A percentile compares a stretch with the other conserved stretches of the same genome.
Evolutionary conservation across 2,329 filamentous ascomycete species (phyloP).

Genomic region (Nakataea oryzae): DNA sequence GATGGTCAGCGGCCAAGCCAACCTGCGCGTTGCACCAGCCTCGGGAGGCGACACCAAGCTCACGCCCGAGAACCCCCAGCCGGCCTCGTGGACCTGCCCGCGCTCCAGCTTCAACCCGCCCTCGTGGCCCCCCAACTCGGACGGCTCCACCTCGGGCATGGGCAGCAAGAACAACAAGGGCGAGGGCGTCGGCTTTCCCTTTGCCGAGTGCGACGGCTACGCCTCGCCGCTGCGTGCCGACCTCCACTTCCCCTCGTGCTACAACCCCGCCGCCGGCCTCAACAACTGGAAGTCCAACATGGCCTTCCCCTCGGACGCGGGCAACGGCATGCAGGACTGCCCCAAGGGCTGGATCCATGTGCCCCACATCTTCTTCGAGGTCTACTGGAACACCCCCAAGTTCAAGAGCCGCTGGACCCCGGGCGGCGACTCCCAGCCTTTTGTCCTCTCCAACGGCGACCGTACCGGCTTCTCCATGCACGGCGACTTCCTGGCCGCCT

Average conservation of each 20-base stretch:
- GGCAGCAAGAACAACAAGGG: slow-evolving; percentile 33
- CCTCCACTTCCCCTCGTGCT: slow-evolving; percentile 65
- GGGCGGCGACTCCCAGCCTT: slow-evolving; percentile 46
- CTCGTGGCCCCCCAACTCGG: slow-evolving; percentile 41
- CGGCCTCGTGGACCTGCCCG: slow-evolving; percentile 51
- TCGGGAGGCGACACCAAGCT: slow-evolving; percentile 23
- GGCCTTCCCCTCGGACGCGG: slow-evolving; percentile 43
- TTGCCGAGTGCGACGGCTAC: slow-evolving; percentile 54
- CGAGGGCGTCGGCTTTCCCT: slow-evolving; percentile 56
- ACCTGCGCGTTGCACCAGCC: slow-evolving; percentile 41
- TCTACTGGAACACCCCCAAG: slow-evolving; percentile 48
- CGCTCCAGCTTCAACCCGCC: slow-evolving; percentile 35
- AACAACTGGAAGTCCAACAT: slow-evolving; percentile 55
- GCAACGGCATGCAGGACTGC: slow-evolving; percentile 40
- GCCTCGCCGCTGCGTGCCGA: slow-evolving; percentile 54
- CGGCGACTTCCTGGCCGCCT: slow-evolving; percentile 64
- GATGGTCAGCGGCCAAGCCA: slow-evolving; percentile 58
- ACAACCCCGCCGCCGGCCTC: slow-evolving; percentile 52
- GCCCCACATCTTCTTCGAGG: slow-evolving; percentile 48
- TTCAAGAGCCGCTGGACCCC: slow-evolving; percentile 43
- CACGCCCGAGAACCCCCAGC: slow-evolving; percentile 41
- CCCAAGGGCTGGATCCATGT: slow-evolving; percentile 42
- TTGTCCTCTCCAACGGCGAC: slow-evolving; percentile 61
- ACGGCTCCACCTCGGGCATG: slow-evolving; percentile 45
- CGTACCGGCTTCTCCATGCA: slow-evolving; percentile 60